Evolutionary conservation across 495 filamentous ascomycete genomes (phyloP).

Genomic region (Penicillium roqueforti): DNA sequence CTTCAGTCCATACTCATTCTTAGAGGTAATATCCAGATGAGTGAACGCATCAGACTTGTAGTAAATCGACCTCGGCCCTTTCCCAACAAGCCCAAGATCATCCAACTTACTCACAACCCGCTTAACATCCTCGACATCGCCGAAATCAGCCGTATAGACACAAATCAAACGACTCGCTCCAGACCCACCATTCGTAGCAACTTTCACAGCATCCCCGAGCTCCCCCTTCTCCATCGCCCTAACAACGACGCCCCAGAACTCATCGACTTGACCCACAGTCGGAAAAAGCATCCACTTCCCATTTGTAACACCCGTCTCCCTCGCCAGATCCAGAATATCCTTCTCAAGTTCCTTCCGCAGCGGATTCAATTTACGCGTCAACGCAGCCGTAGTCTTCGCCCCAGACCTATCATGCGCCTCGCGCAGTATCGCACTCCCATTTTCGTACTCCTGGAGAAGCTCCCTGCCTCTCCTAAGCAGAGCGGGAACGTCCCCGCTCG

Average conservation of each 20-base stretch:
- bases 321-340: slow-evolving; percentile 54
- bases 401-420: slow-evolving; percentile 33
- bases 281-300: slow-evolving; percentile 90
- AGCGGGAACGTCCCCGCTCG: slow-evolving; percentile 32
- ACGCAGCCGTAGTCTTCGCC: slow-evolving; percentile 30
- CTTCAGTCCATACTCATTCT: slow-evolving; percentile 65
- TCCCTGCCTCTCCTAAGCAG: slow-evolving; percentile 43
- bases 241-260: slow-evolving; percentile 59
- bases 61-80: slow-evolving; percentile 53
- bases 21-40: slow-evolving; percentile 57
- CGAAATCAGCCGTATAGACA: slow-evolving; percentile 73
- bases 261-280: slow-evolving; percentile 49
- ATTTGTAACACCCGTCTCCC: slow-evolving; percentile 47
- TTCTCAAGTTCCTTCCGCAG: slow-evolving; percentile 48
- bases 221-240: slow-evolving; percentile 58
- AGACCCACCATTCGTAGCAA: slow-evolving; percentile 51
- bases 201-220: slow-evolving; percentile 67
- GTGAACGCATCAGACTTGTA: slow-evolving; percentile 85
- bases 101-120: slow-evolving; percentile 59
- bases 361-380: slow-evolving; percentile 49
- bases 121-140: slow-evolving; percentile 61
- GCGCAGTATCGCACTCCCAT: slow-evolving; percentile 36
- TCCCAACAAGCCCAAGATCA: slow-evolving; percentile 53
- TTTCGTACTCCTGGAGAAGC: slow-evolving; percentile 41
- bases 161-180: slow-evolving; percentile 55